phyloP scores from a whole-genome alignment of 768 basidiomycete species.

The Sarcomyxa edulis region DNA sequence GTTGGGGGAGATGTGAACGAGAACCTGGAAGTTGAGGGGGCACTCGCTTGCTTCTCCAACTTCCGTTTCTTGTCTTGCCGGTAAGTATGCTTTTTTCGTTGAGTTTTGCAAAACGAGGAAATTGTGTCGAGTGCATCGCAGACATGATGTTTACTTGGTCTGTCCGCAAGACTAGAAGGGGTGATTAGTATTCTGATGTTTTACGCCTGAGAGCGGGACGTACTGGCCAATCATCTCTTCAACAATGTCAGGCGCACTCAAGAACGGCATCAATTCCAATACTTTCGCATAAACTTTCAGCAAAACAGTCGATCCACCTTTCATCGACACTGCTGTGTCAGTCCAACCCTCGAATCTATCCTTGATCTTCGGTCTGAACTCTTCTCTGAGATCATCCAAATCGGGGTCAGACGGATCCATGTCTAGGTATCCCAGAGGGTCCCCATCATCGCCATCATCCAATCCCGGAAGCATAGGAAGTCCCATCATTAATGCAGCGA shows the following conservation, averaged over 20 bases:
- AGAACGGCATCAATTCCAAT: conserved; percentile 51
- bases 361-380: conserved; percentile 40
- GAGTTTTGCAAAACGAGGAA: conserved; percentile 42
- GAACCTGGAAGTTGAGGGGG: neutral
- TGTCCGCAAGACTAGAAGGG: conserved; percentile 41
- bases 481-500: conserved; percentile 52
- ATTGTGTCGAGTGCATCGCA: conserved; percentile 46
- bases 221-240: conserved; percentile 54
- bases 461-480: conserved; percentile 33
- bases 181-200: too few relatives aligned
- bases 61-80: conserved; percentile 3
- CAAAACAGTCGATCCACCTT: conserved; percentile 31
- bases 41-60: neutral
- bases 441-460: conserved; percentile 27
- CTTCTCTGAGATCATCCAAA: conserved; percentile 42
- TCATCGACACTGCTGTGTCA: conserved; percentile 29
- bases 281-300: conserved; percentile 38
- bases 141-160: conserved; percentile 48
- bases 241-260: conserved; percentile 44
- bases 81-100: conserved; percentile 36
- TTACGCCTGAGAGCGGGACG: conserved; percentile 17
- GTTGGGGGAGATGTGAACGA: neutral
- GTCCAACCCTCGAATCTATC: conserved; percentile 56
- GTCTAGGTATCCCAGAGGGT: conserved; percentile 39
- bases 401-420: conserved; percentile 41